phyloP scores from a whole-genome alignment of 1,284 basidiomycete species.

The Phylloporus gajari region DNA sequence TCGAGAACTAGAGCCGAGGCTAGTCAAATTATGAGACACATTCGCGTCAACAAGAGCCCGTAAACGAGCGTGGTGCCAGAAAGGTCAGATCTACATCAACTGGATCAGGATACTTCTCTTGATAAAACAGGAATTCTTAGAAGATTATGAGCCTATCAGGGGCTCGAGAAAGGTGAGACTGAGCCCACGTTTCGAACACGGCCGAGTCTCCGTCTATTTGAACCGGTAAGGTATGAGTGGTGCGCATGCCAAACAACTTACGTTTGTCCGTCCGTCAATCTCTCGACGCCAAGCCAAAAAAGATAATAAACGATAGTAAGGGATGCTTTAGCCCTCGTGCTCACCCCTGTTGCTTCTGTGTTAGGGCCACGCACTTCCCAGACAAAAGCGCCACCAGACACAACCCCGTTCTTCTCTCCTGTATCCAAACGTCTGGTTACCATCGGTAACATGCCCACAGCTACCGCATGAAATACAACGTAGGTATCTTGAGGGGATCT shows the following conservation, averaged over 20 bases:
- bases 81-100: constrained; percentile 55
- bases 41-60: neutral
- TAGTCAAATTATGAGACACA: constrained; percentile 31
- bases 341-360: constrained; percentile 72
- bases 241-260: constrained; percentile 47
- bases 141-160: constrained; percentile 16
- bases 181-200: constrained; percentile 74
- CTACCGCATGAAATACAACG: constrained; percentile 80
- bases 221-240: constrained; percentile 36
- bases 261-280: constrained; percentile 82
- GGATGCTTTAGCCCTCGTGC: constrained; percentile 32
- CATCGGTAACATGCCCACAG: constrained; percentile 69
- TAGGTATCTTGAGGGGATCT: constrained; percentile 74
- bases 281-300: constrained; percentile 74
- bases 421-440: constrained; percentile 79
- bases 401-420: constrained; percentile 70
- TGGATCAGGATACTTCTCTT: constrained; percentile 64
- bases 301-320: constrained; percentile 12
- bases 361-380: constrained; percentile 84
- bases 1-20: constrained; percentile 48
- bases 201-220: constrained; percentile 74
- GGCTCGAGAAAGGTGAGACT: constrained; percentile 10
- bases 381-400: constrained; percentile 79
- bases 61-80: constrained; percentile 53
- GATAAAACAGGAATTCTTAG: constrained; percentile 82